These are phyloP conservation scores for Leccinum disarticulatum DNA, from an alignment of 768 basidiomycete species.

Conservation along the genomic window DNA sequence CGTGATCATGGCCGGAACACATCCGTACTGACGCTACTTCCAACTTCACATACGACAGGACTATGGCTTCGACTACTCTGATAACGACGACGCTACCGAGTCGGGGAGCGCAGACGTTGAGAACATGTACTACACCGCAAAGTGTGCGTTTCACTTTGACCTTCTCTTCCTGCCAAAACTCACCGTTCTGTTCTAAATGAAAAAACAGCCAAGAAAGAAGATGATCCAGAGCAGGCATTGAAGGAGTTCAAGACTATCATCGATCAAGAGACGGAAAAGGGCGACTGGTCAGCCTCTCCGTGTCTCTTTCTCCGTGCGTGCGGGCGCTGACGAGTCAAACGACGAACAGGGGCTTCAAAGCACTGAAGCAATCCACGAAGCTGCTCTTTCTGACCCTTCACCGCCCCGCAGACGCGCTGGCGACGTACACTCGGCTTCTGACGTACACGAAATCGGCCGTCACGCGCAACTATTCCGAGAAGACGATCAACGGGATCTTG, in stretches of 20 bases:
- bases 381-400: constrained; percentile 78
- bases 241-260: constrained; percentile 89
- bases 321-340: background rate
- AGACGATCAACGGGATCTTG: constrained; percentile 96
- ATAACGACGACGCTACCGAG: constrained; percentile 80
- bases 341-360: constrained; percentile 89
- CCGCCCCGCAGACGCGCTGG: constrained; percentile 80
- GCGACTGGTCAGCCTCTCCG: constrained; percentile 72
- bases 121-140: constrained; percentile 98
- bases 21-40: constrained; percentile 3
- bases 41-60: constrained; percentile 49
- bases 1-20: background rate
- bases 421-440: constrained; percentile 82
- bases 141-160: constrained; percentile 56
- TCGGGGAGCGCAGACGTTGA: constrained; percentile 86
- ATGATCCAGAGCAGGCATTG: constrained; percentile 87
- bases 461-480: constrained; percentile 95
- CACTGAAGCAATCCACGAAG: constrained; percentile 96
- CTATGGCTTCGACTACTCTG: constrained; percentile 96
- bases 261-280: constrained; percentile 86
- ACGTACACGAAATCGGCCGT: constrained; percentile 95
- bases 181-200: background rate
- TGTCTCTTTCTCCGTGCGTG: background rate
- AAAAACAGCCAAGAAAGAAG: constrained; percentile 82
- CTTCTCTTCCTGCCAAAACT: background rate